phyloP scores from a whole-genome alignment of 2,329 filamentous ascomycete genomes.

The Drechslerella stenobrocha region DNA sequence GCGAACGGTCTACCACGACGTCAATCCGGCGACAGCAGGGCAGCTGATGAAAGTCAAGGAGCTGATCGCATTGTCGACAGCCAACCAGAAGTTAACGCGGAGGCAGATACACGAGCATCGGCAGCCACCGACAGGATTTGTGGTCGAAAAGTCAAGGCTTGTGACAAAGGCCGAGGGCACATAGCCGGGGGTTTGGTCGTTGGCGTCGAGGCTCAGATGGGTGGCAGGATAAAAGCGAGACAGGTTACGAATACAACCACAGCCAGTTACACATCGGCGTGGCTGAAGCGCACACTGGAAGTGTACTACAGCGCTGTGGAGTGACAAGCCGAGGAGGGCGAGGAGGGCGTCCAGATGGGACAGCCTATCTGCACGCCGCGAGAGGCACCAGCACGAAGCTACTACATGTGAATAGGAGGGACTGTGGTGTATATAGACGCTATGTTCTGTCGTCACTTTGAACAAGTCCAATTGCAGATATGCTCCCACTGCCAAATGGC shows the following conservation, averaged over 20 bases:
- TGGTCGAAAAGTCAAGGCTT: constrained; percentile 65
- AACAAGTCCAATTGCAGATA: too few species aligned
- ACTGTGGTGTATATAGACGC: too few species aligned
- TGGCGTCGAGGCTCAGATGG: neutral
- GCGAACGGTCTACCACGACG: constrained; percentile 86
- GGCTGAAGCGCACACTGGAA: neutral
- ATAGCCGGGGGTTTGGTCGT: neutral
- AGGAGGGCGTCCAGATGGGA: too few species aligned
- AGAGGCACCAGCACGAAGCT: too few species aligned
- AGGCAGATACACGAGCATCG: constrained; percentile 71
- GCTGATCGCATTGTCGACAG: constrained; percentile 79
- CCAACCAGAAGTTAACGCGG: constrained; percentile 67
- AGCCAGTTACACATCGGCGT: too few species aligned
- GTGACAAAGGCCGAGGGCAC: constrained; percentile 10
- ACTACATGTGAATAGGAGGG: too few species aligned
- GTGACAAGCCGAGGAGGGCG: too few species aligned
- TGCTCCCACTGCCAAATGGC: too few species aligned
- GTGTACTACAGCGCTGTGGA: neutral
- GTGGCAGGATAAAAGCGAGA: neutral
- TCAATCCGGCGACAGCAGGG: constrained; percentile 77
- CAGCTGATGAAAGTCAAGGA: constrained; percentile 96
- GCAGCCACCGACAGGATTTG: constrained; percentile 78
- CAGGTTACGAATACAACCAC: neutral
- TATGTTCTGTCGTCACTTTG: too few species aligned
- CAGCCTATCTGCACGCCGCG: too few species aligned